Percentiles rank a stretch among this genome's conserved stretches.
Evolutionary conservation across 2,329 filamentous ascomycete species (phyloP).

Genomic region (Aspergillus tanneri): DNA sequence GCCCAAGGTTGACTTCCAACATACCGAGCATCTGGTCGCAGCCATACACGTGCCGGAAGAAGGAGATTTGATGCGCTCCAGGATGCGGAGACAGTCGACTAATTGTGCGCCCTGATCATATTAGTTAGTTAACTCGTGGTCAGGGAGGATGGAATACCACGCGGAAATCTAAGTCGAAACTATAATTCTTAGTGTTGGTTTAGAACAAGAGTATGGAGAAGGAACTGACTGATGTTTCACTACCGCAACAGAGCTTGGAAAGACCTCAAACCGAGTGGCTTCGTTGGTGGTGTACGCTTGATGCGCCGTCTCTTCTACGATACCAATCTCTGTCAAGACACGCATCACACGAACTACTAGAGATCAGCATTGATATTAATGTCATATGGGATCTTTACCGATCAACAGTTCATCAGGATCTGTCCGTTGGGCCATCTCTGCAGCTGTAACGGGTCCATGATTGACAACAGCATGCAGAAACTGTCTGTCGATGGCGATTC

Average conservation of each 20-base stretch:
- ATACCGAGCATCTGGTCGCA: constrained; percentile 19
- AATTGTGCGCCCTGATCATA: constrained; percentile 2
- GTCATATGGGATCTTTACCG: background rate
- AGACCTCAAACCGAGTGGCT: constrained; percentile 16
- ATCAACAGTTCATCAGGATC: constrained; percentile 14
- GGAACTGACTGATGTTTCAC: constrained; percentile 20
- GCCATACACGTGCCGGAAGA: constrained; percentile 18
- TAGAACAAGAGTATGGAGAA: too few relatives aligned
- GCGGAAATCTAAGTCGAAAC: constrained; percentile 12
- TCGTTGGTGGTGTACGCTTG: constrained; percentile 22
- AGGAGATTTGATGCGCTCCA: constrained; percentile 10
- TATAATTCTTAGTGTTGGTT: background rate
- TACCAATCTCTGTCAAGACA: constrained; percentile 17
- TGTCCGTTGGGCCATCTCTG: constrained; percentile 10
- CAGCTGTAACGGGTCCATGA: constrained; percentile 8
- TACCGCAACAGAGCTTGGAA: constrained; percentile 17
- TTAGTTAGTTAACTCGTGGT: background rate
- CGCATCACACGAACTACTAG: constrained; percentile 23
- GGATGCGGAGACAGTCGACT: constrained; percentile 21
- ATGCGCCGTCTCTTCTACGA: constrained; percentile 16
- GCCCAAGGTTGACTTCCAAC: constrained; percentile 17
- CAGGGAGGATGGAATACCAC: constrained; percentile 4
- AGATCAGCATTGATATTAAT: background rate
- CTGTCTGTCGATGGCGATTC: constrained; percentile 14
- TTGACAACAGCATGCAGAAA: constrained; percentile 12